Evolutionary conservation across 805 yeast genomes (phyloP).

Genomic region (Wickerhamiella siamensis): DNA sequence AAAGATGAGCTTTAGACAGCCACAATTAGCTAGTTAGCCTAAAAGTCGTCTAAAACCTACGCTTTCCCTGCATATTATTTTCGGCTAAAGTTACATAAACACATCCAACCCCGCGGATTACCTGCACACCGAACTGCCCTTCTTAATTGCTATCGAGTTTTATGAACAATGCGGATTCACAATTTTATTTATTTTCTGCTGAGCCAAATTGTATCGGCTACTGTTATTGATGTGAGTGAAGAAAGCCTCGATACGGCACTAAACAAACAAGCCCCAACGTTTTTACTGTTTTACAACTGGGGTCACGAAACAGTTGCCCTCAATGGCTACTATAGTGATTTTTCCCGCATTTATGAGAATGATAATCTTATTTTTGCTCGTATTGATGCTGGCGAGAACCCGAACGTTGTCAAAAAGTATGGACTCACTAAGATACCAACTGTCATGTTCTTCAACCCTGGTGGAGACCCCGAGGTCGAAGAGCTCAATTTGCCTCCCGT

Average conservation of each 20-base stretch:
- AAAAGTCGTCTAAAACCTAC: too few relatives aligned
- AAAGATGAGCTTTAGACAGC: neutral
- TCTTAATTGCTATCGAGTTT: too few relatives aligned
- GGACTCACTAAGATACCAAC: conserved; percentile 54
- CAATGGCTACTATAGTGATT: neutral
- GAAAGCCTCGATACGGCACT: neutral
- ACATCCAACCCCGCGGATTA: too few relatives aligned
- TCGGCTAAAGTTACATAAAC: too few relatives aligned
- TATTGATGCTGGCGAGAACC: conserved; percentile 47
- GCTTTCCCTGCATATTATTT: too few relatives aligned
- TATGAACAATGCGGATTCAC: too few relatives aligned
- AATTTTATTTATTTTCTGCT: too few relatives aligned
- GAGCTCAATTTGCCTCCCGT: neutral
- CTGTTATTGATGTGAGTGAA: neutral
- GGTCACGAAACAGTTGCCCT: neutral
- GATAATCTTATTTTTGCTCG: conserved; percentile 37
- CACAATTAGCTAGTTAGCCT: too few relatives aligned
- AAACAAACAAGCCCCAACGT: neutral
- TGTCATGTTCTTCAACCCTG: conserved; percentile 19
- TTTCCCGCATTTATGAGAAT: neutral
- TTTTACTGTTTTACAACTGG: neutral
- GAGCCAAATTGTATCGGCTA: neutral
- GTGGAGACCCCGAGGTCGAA: conserved; percentile 21
- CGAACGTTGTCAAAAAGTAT: conserved; percentile 35
- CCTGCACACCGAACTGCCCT: too few relatives aligned